These are phyloP conservation scores for Aspergillus eucalypticola DNA, from an alignment of 2,329 filamentous ascomycete species.

Conservation along the genomic window DNA sequence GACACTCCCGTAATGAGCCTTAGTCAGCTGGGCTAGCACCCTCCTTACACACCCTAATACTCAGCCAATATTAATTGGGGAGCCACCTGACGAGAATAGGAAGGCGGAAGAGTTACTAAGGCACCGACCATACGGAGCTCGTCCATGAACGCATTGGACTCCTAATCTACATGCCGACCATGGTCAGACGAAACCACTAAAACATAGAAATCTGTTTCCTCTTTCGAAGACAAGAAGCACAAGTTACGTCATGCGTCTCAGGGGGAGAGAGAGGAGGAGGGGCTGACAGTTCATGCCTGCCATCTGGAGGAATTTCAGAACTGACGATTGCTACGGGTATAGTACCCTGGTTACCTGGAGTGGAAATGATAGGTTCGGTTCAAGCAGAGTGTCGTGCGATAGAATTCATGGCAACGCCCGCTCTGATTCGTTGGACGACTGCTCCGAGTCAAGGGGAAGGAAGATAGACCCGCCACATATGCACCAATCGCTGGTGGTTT, in stretches of 20 bases:
- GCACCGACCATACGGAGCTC: neutral
- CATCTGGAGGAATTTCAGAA: neutral
- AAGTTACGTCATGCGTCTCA: slow-evolving; percentile 2
- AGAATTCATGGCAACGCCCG: neutral
- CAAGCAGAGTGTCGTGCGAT: neutral
- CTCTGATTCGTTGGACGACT: slow-evolving; percentile 8
- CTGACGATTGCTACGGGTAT: neutral
- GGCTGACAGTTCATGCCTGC: slow-evolving; percentile 2
- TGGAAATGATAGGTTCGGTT: slow-evolving; percentile 4
- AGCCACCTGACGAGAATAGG: neutral
- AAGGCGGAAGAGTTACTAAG: neutral
- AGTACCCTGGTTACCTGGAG: neutral
- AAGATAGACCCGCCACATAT: neutral
- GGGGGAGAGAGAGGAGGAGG: neutral
- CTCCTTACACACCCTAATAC: neutral
- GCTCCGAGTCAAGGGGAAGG: slow-evolving; percentile 10
- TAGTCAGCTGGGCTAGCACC: neutral
- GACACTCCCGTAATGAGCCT: neutral
- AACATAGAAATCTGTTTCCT: neutral
- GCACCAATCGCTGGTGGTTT: neutral
- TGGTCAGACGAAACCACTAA: neutral
- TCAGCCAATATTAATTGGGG: no score
- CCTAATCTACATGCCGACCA: neutral
- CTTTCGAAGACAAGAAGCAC: neutral
- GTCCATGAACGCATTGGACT: neutral